Evolutionary conservation across 306 rosid species (phyloP).

Genomic region (Trichosanthes truncata): DNA sequence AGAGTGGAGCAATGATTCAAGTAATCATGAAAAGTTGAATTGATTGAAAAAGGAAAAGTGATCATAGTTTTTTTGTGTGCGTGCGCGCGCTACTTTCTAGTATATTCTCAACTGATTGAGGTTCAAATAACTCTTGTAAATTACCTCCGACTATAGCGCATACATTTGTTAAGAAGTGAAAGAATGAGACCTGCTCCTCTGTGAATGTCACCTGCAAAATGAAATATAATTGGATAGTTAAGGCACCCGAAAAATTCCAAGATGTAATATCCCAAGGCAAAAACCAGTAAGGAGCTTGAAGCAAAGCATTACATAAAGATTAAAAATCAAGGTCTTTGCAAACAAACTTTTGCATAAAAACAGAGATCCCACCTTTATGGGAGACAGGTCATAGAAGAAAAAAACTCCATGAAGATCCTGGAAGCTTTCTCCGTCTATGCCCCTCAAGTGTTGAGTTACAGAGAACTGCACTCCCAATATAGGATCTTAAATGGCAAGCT

Average conservation of each 20-base stretch:
- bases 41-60: not conserved
- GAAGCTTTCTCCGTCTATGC: conserved; percentile 52
- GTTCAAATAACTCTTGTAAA: not conserved
- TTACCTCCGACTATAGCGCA: conserved; percentile 98
- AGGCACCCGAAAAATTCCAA: not conserved
- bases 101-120: not conserved
- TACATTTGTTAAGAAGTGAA: conserved; percentile 89
- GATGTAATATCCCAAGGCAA: not conserved
- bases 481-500: not conserved
- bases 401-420: conserved; percentile 92
- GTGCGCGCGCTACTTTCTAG: not conserved
- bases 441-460: conserved; percentile 82
- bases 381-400: conserved; percentile 94
- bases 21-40: not conserved
- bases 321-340: not conserved
- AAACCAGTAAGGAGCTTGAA: not conserved
- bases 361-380: conserved; percentile 56
- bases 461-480: conserved; percentile 63
- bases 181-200: conserved; percentile 71
- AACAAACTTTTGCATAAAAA: conserved; percentile 9
- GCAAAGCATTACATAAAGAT: not conserved
- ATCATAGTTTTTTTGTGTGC: not conserved
- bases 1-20: not conserved
- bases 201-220: conserved; percentile 71
- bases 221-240: conserved; percentile 8